Evolutionary conservation across 768 basidiomycete species (phyloP).

Genomic region (Boletellus emodensis): DNA sequence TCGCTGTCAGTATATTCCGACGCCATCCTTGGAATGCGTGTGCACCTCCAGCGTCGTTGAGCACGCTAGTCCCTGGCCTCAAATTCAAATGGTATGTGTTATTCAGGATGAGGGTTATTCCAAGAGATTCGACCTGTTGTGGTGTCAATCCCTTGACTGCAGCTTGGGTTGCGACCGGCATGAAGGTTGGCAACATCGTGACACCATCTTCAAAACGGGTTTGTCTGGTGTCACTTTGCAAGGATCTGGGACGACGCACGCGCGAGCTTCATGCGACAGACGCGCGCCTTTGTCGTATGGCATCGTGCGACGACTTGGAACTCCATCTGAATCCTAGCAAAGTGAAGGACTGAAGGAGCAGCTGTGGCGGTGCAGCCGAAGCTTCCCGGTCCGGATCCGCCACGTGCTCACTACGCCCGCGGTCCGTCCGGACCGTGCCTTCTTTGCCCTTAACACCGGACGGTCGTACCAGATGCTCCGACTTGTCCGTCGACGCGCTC

Average conservation of each 20-base stretch:
- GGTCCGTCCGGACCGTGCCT: conserved; percentile 16
- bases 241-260: conserved; percentile 44
- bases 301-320: conserved; percentile 83
- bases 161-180: conserved; percentile 92
- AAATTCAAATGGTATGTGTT: conserved; percentile 89
- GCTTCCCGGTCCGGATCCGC: background rate
- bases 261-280: conserved; percentile 78
- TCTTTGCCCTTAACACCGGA: background rate
- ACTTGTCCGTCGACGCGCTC: conserved; percentile 16
- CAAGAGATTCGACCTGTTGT: conserved; percentile 78
- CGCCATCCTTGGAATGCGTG: conserved; percentile 90
- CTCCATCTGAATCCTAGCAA: conserved; percentile 45
- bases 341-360: background rate
- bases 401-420: conserved; percentile 1
- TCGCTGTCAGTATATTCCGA: conserved; percentile 77
- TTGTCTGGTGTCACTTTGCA: conserved; percentile 1
- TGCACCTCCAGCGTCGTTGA: conserved; percentile 77
- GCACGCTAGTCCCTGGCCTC: conserved; percentile 73
- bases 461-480: conserved; percentile 16
- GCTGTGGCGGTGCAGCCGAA: conserved; percentile 13
- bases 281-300: conserved; percentile 75
- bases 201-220: conserved; percentile 53
- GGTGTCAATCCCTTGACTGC: conserved; percentile 89
- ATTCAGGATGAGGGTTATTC: conserved; percentile 80
- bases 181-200: conserved; percentile 85